phyloP scores from a whole-genome alignment of 805 yeast species.

The Candida namnaoensis region DNA sequence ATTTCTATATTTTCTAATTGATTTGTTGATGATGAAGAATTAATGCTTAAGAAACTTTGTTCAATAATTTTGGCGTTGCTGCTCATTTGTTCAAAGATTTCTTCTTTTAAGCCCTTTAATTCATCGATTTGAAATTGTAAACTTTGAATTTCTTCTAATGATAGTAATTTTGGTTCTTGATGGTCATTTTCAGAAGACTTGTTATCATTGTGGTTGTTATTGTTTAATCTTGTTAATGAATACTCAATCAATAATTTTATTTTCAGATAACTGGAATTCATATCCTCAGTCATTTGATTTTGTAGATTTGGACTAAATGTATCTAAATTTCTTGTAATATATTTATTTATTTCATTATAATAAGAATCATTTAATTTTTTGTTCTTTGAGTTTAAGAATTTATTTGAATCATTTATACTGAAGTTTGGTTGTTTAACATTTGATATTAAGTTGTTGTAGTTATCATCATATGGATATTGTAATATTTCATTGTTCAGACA shows the following conservation, averaged over 20 bases:
- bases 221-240: conserved; percentile 7
- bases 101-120: conserved; percentile 6
- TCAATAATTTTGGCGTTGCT: conserved; percentile 6
- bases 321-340: not conserved
- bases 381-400: too few species aligned
- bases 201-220: not conserved
- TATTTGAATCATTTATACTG: too few species aligned
- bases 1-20: not conserved
- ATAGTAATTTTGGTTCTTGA: not conserved
- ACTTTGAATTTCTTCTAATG: conserved; percentile 3
- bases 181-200: conserved; percentile 2
- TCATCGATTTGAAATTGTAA: conserved; percentile 4
- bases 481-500: too few species aligned
- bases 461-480: too few species aligned
- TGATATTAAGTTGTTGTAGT: too few species aligned
- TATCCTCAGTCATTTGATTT: conserved; percentile 6
- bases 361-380: not conserved
- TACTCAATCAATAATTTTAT: conserved; percentile 13
- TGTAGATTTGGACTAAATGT: conserved; percentile 6
- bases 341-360: not conserved
- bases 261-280: conserved; percentile 7
- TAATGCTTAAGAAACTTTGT: too few species aligned
- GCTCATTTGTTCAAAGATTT: conserved; percentile 8
- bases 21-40: too few species aligned
- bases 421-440: too few species aligned